Percentiles rank a stretch among this genome's conserved stretches.
Evolutionary conservation across 83 land plant genomes (phyloP).

Genomic region (Thuja plicata): DNA sequence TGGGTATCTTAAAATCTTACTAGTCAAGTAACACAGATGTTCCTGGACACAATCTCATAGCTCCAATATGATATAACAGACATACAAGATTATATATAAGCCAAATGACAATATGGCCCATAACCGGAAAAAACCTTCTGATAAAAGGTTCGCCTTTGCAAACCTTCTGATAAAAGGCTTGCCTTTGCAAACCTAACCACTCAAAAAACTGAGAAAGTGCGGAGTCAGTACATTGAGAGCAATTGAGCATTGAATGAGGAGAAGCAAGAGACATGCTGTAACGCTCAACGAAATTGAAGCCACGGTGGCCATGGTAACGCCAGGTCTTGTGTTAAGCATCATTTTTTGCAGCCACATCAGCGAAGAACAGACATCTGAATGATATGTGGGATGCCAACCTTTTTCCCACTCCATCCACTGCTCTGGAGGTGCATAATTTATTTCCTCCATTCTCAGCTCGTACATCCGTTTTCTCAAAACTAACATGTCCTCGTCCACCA

Average conservation of each 20-base stretch:
- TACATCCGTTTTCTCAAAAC: conserved; percentile 18
- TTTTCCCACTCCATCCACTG: conserved; percentile 22
- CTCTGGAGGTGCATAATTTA: neutral
- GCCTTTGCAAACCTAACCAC: neutral
- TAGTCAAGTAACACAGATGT: too few species aligned
- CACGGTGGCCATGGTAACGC: neutral
- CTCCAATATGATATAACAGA: too few species aligned
- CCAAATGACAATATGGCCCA: neutral
- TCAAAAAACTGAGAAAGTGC: neutral
- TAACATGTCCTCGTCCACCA: conserved; percentile 13
- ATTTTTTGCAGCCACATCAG: neutral
- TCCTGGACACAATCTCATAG: too few species aligned
- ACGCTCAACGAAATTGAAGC: neutral
- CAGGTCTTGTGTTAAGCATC: conserved; percentile 7
- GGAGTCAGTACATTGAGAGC: neutral
- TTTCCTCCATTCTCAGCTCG: conserved; percentile 6
- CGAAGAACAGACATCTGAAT: conserved; percentile 3
- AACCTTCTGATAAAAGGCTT: too few species aligned
- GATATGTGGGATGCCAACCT: neutral
- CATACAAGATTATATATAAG: too few species aligned
- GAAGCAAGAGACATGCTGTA: neutral
- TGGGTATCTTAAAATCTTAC: too few species aligned
- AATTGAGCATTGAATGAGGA: neutral
- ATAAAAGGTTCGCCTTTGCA: too few species aligned
- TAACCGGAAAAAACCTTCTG: too few species aligned